Evolutionary conservation across 2,329 filamentous ascomycete species (phyloP).

Genomic region (Neopestalotiopsis rosae): DNA sequence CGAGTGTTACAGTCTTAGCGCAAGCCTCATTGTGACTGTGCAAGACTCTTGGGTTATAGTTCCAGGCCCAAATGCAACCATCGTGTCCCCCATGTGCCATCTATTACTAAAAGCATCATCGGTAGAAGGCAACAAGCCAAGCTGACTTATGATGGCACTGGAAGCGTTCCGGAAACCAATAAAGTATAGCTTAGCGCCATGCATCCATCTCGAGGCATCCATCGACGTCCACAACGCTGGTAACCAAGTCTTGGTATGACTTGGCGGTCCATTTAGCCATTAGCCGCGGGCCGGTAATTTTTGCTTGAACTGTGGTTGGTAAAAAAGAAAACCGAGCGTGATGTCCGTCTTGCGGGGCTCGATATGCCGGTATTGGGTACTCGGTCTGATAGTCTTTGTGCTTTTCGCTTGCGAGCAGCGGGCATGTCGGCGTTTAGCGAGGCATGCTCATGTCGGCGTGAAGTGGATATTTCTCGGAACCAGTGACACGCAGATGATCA

Average conservation of each 20-base stretch:
- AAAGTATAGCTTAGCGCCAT: not conserved
- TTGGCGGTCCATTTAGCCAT: not conserved
- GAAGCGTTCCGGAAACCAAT: not conserved
- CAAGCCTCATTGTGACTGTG: no score
- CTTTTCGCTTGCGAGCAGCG: not conserved
- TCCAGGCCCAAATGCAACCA: not conserved
- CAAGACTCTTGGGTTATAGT: no score
- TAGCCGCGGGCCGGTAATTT: constrained; percentile 10
- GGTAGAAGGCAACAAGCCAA: not conserved
- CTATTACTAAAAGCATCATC: not conserved
- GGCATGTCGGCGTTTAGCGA: not conserved
- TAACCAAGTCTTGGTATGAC: not conserved
- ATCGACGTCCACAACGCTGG: not conserved
- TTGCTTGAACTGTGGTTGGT: not conserved
- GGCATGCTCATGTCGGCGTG: not conserved
- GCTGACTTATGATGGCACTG: not conserved
- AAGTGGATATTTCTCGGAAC: not conserved
- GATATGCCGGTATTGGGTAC: not conserved
- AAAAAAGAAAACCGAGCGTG: not conserved
- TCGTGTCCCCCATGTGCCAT: not conserved
- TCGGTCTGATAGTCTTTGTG: not conserved
- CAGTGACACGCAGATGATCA: no score
- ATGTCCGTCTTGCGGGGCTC: not conserved
- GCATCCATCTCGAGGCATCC: not conserved
- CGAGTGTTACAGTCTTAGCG: no score